Evolutionary conservation across 352 stramenopile species (phyloP).

Genomic region (Saprolegnia diclina): DNA sequence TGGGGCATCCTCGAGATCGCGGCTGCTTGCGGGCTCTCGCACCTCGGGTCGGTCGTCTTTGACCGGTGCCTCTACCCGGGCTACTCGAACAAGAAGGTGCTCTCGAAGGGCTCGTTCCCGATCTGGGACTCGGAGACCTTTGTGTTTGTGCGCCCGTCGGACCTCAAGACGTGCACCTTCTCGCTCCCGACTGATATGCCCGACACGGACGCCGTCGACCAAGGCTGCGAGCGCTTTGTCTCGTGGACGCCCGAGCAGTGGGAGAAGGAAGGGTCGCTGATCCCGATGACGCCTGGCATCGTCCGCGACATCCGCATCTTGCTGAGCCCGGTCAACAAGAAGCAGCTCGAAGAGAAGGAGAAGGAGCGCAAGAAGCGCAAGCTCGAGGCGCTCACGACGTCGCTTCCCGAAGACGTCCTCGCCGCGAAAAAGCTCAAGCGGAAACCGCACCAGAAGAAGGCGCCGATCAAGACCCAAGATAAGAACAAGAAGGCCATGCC

Average conservation of each 20-base stretch:
- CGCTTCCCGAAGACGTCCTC: constrained; percentile 55
- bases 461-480: not conserved
- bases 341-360: constrained; percentile 27
- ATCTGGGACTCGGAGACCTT: constrained; percentile 19
- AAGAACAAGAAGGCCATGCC: constrained; percentile 26
- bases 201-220: not conserved
- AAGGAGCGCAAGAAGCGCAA: constrained; percentile 25
- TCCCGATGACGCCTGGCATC: not conserved
- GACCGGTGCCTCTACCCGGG: constrained; percentile 90
- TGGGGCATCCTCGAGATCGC: constrained; percentile 79
- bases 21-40: constrained; percentile 38
- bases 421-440: constrained; percentile 48
- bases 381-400: constrained; percentile 45
- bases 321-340: constrained; percentile 16
- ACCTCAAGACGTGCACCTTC: not conserved
- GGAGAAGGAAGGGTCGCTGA: not conserved
- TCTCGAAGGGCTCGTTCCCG: constrained; percentile 50
- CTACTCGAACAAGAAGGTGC: constrained; percentile 95
- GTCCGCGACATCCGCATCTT: constrained; percentile 17
- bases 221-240: not conserved
- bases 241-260: constrained; percentile 4
- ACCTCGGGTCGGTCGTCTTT: constrained; percentile 84
- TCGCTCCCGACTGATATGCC: too few species aligned
- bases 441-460: constrained; percentile 45
- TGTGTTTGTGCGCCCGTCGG: not conserved